These are phyloP conservation scores for Exophiala oligosperma DNA, from an alignment of 2,329 filamentous ascomycete genomes.

Conservation along the genomic window DNA sequence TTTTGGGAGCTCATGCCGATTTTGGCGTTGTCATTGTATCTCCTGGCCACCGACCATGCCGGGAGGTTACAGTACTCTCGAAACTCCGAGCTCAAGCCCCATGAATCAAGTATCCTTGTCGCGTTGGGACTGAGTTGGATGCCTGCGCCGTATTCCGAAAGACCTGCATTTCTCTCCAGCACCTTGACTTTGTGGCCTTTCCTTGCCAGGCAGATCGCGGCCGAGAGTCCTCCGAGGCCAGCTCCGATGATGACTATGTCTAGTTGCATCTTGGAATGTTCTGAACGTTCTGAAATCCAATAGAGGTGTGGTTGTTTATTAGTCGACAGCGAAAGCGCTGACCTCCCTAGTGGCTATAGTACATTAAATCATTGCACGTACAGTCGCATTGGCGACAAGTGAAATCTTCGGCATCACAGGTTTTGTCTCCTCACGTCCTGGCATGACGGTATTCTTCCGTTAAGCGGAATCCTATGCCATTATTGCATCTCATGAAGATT, in stretches of 20 bases:
- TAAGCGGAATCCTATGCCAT: too few relatives aligned
- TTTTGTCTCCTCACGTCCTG: too few relatives aligned
- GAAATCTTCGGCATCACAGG: too few relatives aligned
- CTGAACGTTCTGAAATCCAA: too few relatives aligned
- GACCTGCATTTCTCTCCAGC: slow-evolving; percentile 29
- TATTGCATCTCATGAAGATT: too few relatives aligned
- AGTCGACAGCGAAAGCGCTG: too few relatives aligned
- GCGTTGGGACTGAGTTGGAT: slow-evolving; percentile 29
- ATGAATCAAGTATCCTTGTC: slow-evolving; percentile 22
- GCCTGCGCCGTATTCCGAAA: slow-evolving; percentile 27
- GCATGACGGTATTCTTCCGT: too few relatives aligned
- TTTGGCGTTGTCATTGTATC: slow-evolving; percentile 35
- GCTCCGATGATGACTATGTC: slow-evolving; percentile 29
- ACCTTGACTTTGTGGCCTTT: slow-evolving; percentile 30
- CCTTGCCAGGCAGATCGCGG: slow-evolving; percentile 31
- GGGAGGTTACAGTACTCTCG: slow-evolving; percentile 32
- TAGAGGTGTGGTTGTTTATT: too few relatives aligned
- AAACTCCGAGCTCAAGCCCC: slow-evolving; percentile 13
- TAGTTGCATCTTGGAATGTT: too few relatives aligned
- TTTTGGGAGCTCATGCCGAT: slow-evolving; percentile 38
- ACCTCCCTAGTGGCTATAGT: too few relatives aligned
- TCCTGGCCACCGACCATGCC: slow-evolving; percentile 36
- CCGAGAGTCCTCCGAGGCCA: slow-evolving; percentile 32
- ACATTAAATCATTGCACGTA: too few relatives aligned
- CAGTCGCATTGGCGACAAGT: too few relatives aligned